Base-by-base conservation (phyloP, 2,329 filamentous ascomycete genomes). In the Scedosporium aurantiacum region DNA sequence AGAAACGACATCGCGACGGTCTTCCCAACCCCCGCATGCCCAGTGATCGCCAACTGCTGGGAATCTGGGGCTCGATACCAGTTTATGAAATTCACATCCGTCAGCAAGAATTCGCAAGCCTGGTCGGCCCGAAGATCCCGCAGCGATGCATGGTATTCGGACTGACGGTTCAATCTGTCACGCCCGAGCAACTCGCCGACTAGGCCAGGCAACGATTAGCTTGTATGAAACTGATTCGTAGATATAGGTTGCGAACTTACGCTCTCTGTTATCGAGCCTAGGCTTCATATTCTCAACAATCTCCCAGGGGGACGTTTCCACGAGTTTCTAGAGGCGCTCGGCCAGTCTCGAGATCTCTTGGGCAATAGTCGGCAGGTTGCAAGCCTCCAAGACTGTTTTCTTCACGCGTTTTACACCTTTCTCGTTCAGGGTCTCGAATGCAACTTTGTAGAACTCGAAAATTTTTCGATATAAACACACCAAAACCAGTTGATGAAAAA, bases 191-290 rank as follows among this genome's bases (percentile, higher is more conserved):
- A 37, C 54, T 18, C 7, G 14, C 16, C 27, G 18, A 56, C 54
- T 56, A 32, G 5, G 6, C 3, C 54, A 14, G n/a, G 32, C 32
- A 37, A 37, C 32, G 16, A 18, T 56, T n/a, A 56, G 54, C 12
- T 32, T 56, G 23, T 28, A 18, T 32, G 12, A 4, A 32, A 23
- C n/a, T 25, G 14, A 16, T 32, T 14, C 14, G 8, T 56, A 12
- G 66, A 16, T 4, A 47, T 8, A 37, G 28, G 12, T 5, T 12
- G 32, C 25, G 25, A 32, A 60, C 67, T 63, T 66, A 68, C 67
- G 68, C 60, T 67, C 55, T 18, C 62, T 28, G 64, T 70, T 63
- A 61, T 68, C 68, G 37, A 68, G 63, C 65, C 67, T 67, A 41
- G 59, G 23, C 61, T 64, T 66, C 56, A 69, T 66, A 61, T 67